A percentile compares a stretch with the other conserved stretches of the same genome.
These are phyloP conservation scores for Schizopora paradoxa DNA, from an alignment of 1,284 basidiomycete species.

Conservation along the genomic window DNA sequence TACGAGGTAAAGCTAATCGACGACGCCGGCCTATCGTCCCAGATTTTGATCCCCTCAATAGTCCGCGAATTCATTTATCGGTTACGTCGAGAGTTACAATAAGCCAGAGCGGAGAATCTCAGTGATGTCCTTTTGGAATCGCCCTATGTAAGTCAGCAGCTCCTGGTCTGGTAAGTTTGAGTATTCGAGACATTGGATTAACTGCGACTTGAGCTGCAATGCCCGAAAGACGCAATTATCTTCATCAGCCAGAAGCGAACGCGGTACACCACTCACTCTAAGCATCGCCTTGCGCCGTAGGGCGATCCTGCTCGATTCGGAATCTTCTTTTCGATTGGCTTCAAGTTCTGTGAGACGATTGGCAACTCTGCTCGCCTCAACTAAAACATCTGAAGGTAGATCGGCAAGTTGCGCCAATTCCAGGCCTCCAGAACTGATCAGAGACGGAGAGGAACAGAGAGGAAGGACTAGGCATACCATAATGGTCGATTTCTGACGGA, in stretches of 20 bases:
- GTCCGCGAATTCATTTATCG: too few species aligned
- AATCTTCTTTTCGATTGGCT: conserved; percentile 49
- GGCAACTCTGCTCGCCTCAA: conserved; percentile 58
- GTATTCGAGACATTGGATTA: conserved; percentile 62
- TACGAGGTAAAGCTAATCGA: too few species aligned
- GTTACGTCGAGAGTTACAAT: background rate
- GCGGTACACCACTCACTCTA: conserved; percentile 39
- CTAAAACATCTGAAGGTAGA: conserved; percentile 64
- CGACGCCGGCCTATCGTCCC: too few species aligned
- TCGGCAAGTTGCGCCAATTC: conserved; percentile 82
- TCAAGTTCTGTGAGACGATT: conserved; percentile 55
- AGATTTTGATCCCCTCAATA: too few species aligned
- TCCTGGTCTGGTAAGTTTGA: conserved; percentile 66
- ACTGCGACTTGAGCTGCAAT: conserved; percentile 58
- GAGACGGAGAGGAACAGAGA: background rate
- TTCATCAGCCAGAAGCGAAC: conserved; percentile 15
- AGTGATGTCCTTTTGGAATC: conserved; percentile 65
- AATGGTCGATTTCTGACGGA: conserved; percentile 53
- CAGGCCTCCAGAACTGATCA: conserved; percentile 46
- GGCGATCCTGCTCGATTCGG: conserved; percentile 53
- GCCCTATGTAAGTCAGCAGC: conserved; percentile 53
- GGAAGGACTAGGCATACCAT: conserved; percentile 41
- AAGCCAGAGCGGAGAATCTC: conserved; percentile 23
- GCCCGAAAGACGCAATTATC: conserved; percentile 6
- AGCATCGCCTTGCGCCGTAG: conserved; percentile 63